phyloP scores from a whole-genome alignment of 176 grass and related monocot species.

The Calamus simplicifolius region DNA sequence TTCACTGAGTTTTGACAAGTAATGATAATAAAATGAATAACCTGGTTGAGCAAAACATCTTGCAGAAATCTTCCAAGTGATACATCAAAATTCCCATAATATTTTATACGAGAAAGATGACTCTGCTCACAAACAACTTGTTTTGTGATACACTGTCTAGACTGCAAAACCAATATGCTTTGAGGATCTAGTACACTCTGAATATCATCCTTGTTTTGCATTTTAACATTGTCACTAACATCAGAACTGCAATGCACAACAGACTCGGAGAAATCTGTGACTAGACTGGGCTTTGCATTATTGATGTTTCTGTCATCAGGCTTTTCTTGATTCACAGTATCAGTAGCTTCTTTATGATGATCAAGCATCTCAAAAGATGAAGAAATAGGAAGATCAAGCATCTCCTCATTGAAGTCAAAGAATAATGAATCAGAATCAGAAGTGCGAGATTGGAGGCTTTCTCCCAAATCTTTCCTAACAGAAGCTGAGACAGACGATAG shows the following conservation, averaged over 20 bases:
- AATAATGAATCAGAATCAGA: neutral
- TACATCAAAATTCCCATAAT: constrained; percentile 73
- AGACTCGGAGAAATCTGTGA: neutral
- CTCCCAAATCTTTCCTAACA: neutral
- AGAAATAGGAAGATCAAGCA: neutral
- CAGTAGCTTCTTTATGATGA: neutral
- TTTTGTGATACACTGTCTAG: constrained; percentile 64
- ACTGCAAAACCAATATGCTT: constrained; percentile 77
- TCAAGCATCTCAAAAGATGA: neutral
- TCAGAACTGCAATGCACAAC: neutral
- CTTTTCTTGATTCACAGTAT: neutral
- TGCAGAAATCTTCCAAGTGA: constrained; percentile 71
- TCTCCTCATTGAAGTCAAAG: neutral
- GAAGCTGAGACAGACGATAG: neutral
- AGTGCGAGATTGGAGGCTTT: neutral
- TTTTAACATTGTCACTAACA: neutral
- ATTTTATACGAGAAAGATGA: constrained; percentile 68
- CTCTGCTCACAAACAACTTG: constrained; percentile 52
- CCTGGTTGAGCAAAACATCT: constrained; percentile 66
- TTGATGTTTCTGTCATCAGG: neutral
- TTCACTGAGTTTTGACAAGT: neutral
- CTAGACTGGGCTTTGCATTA: neutral
- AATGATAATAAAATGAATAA: constrained; percentile 13
- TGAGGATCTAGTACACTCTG: constrained; percentile 45
- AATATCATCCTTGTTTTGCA: constrained; percentile 2